Evolutionary conservation across 2,329 filamentous ascomycete species (phyloP).

Genomic region (Colletotrichum cereale): DNA sequence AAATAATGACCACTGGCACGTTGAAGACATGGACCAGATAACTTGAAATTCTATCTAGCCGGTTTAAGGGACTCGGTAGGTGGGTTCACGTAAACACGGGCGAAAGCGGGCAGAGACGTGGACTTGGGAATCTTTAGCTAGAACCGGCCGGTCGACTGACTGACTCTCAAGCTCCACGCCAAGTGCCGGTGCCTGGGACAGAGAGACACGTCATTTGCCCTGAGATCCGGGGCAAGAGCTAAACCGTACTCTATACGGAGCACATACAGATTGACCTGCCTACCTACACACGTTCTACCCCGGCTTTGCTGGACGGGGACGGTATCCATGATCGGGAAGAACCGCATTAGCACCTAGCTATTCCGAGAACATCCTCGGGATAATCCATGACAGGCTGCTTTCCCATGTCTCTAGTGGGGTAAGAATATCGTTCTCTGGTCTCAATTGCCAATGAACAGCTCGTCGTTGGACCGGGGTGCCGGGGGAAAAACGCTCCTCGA

Average conservation of each 20-base stretch:
- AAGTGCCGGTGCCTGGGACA: conserved; percentile 14
- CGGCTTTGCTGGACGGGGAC: conserved; percentile 38
- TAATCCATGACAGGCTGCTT: conserved; percentile 36
- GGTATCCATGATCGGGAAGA: conserved; percentile 41
- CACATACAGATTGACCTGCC: conserved; percentile 27
- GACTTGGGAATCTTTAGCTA: background rate
- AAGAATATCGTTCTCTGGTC: conserved; percentile 14
- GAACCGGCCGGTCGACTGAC: background rate
- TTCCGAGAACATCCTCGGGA: conserved; percentile 39
- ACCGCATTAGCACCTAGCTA: conserved; percentile 39
- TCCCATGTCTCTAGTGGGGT: conserved; percentile 32
- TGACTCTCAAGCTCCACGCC: conserved; percentile 2
- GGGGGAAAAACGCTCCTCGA: conserved; percentile 33
- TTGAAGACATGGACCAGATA: background rate
- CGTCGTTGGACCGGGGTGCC: conserved; percentile 32
- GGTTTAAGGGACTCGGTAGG: background rate
- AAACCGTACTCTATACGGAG: conserved; percentile 4
- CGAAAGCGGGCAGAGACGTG: conserved; percentile 10
- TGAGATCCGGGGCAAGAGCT: conserved; percentile 13
- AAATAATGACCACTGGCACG: background rate
- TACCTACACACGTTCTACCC: conserved; percentile 34
- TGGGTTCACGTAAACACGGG: background rate
- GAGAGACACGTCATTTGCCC: conserved; percentile 27
- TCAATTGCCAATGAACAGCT: conserved; percentile 34
- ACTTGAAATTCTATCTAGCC: background rate